Evolutionary conservation across 768 basidiomycete genomes (phyloP), one percentile per base, ranked within the genome.

Genomic region (Tylopilus vinaceipallidus): DNA sequence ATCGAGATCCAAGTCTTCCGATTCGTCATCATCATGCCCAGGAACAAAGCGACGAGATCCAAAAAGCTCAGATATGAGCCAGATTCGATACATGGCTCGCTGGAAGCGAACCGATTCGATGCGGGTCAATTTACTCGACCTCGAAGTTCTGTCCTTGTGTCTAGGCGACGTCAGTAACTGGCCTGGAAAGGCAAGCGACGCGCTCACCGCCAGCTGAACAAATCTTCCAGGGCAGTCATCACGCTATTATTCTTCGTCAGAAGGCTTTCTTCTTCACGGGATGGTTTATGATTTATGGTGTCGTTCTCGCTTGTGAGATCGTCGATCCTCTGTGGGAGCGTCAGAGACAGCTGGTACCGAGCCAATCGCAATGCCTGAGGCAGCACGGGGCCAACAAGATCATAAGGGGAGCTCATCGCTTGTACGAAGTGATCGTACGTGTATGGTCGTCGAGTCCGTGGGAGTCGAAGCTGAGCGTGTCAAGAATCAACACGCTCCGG

Each of bases 201-300:
- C 37, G 66, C 74, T 58, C 17, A 68, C 75, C 71, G 69, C 33
- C 61, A 48, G 45, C 75, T 75, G 50, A 70, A 76, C 11, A 75
- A 34, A 26, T 67, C 60, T 49, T 74, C 73, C 14, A 75, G 37
- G 0, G 52, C 46, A 6, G 43, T 52, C 10, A 69, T 63, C 4
- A 59, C 47, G 6, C n/a, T 42, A 8, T 65, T 66, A 38, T 65
- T 61, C 9, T 29, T 16, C 8, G 51, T 46, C 20, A 75, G 41
- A 13, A 49, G 24, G 30, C 48, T 35, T 40, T 57, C 54, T 47
- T 71, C 68, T 45, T 61, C 42, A 51, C 42, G 17, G 4, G 54
- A 56, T 4, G 64, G 61, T 0, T 50, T 49, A 13, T 58, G 51
- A 2, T 56, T 58, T 3, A 54, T 46, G 42, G 14, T 26, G 17